Base-by-base conservation (phyloP, 805 yeast genomes). In the Barnettozyma pratensis region DNA sequence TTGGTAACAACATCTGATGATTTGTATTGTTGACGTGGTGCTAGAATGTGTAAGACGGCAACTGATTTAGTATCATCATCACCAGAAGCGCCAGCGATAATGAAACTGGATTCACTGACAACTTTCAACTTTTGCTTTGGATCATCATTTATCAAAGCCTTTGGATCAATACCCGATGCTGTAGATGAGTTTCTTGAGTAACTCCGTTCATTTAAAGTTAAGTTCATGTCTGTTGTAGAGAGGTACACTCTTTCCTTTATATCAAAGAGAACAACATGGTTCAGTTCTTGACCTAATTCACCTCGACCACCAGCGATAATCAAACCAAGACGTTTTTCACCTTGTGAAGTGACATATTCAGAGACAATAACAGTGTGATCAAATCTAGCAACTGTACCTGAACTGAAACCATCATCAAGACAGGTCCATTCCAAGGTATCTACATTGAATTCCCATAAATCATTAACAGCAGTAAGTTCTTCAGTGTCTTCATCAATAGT, bases 361-460 rank as follows among this genome's bases (percentile, higher is more conserved):
- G 76, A 55, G 8, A 72, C 56, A 26, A 77, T 67, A 65, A 80
- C 63, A 27, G 76, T 68, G 58, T 81, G 87, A 50, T 76, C 75
- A 58, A 67, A 84, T 47, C 90, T 68, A 14, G 64, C 62, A 5
- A 70, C 57, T 8, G 67, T 58, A 8, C 65, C 65, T 3, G 71
- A 63, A 30, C 56, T 59, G n/a, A 64, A 64, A 27, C 75, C 76
- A 51, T 71, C 72, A 42, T 71, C 72, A 3, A 83, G 58, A 42
- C 79, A 71, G 1, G 60, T 59, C 92, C 94, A 86, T 9, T 62
- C 62, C 45, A 69, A 71, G 4, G 75, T 66, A 37, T 70, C 72
- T 38, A 82, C 62, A 60, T 82, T 76, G 54, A 83, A 79, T 55
- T 75, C 75, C 92, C 94, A 87, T 28, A 84, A 63, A 55, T 87